Conservation (phyloP, 768 basidiomycete species). For the Serpula lacrymans region DNA sequence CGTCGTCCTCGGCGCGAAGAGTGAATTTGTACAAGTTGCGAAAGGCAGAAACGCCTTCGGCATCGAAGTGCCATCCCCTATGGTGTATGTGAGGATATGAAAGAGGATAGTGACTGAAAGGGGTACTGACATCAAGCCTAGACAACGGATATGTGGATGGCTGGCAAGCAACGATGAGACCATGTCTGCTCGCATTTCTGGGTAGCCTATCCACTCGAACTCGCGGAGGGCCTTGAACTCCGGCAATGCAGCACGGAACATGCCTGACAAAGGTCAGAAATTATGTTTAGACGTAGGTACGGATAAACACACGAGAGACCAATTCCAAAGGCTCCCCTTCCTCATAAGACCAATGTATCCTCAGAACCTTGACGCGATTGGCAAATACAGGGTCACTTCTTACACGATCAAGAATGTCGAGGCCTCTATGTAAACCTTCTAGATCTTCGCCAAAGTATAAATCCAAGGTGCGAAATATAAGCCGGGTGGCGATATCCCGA, state of each 20-base stretch:
- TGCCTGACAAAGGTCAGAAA: conserved; percentile 35
- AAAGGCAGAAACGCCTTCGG: conserved; percentile 65
- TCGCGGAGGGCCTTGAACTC: conserved; percentile 58
- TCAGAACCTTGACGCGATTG: conserved; percentile 51
- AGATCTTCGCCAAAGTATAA: conserved; percentile 65
- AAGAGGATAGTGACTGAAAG: background rate
- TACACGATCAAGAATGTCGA: conserved; percentile 66
- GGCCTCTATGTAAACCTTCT: conserved; percentile 54
- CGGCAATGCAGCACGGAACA: conserved; percentile 60
- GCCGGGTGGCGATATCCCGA: conserved; percentile 59
- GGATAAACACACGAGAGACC: conserved; percentile 40
- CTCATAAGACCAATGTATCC: conserved; percentile 69
- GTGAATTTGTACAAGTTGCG: conserved; percentile 60
- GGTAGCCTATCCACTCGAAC: conserved; percentile 79
- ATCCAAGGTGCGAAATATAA: conserved; percentile 66
- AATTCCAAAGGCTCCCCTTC: conserved; percentile 65
- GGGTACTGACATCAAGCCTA: conserved; percentile 53
- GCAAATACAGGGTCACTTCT: conserved; percentile 63
- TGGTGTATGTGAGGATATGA: conserved; percentile 1
- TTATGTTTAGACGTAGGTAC: background rate
- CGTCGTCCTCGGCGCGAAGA: conserved; percentile 66
- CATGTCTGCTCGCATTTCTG: conserved; percentile 65
- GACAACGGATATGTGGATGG: conserved; percentile 50
- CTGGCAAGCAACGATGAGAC: conserved; percentile 53
- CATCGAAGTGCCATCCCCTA: conserved; percentile 74